Conservation (phyloP, 1,139 yeast genomes). For the Pichia sp. region DNA sequence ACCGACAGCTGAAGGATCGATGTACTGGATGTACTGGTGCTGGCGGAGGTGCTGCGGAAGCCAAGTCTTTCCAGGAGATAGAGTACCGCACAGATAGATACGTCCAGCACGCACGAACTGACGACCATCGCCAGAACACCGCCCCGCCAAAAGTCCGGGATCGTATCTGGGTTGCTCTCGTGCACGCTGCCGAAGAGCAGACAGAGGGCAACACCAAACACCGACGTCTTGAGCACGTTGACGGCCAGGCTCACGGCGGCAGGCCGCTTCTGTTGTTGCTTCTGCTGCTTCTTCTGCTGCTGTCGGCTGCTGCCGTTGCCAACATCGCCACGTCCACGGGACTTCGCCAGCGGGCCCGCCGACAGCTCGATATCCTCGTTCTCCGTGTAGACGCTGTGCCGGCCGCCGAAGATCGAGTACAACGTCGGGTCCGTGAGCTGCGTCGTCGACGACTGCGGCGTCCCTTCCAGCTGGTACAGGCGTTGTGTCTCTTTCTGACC, state of each 20-base stretch:
- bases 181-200: conserved; percentile 6
- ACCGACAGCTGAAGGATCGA: conserved; percentile 32
- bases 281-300: not conserved
- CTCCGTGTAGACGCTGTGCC: conserved; percentile 19
- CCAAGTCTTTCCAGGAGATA: not conserved
- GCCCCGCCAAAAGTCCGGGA: not conserved
- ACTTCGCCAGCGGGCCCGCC: not conserved
- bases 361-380: conserved; percentile 15
- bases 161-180: conserved; percentile 2
- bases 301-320: not conserved
- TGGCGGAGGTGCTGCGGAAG: not conserved
- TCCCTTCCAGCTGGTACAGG: not conserved
- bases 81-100: not conserved
- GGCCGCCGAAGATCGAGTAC: conserved; percentile 45
- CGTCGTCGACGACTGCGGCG: conserved; percentile 32
- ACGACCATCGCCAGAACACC: not conserved
- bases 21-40: not conserved
- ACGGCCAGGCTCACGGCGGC: not conserved
- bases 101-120: not conserved
- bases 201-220: conserved; percentile 3
- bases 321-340: not conserved
- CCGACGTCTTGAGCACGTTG: not conserved
- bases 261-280: not conserved
- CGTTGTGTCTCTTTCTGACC: not conserved
- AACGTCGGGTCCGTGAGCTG: conserved; percentile 48